These are phyloP conservation scores for Saccharomycodes ludwigii DNA, from an alignment of 805 yeast species.

Conservation along the genomic window DNA sequence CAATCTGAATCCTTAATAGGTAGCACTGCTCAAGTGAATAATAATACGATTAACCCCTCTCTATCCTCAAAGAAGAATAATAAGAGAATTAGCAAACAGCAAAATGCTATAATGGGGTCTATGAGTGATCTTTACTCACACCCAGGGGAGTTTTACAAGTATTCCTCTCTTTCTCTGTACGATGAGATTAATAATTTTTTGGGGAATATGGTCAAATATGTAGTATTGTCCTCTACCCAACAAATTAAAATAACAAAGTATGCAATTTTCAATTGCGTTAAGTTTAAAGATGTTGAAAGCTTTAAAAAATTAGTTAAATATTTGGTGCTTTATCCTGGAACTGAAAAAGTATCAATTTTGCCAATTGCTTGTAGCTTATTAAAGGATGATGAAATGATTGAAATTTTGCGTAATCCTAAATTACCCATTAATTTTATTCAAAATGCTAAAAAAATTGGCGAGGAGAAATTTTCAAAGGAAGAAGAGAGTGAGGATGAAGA, in stretches of 20 bases:
- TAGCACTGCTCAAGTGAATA: constrained; percentile 10
- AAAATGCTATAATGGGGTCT: constrained; percentile 33
- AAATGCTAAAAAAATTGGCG: constrained; percentile 4
- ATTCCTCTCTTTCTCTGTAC: constrained; percentile 28
- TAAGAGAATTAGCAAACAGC: constrained; percentile 21
- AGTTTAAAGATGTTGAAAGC: constrained; percentile 15
- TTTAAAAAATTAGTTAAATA: constrained; percentile 22
- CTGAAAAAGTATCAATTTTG: constrained; percentile 46
- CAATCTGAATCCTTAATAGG: constrained; percentile 23
- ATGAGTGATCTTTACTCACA: constrained; percentile 60
- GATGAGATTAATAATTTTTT: constrained; percentile 31
- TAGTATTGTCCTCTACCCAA: constrained; percentile 47
- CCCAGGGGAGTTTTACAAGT: constrained; percentile 38
- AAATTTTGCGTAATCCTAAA: constrained; percentile 62
- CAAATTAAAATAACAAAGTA: constrained; percentile 45
- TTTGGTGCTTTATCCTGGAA: constrained; percentile 51
- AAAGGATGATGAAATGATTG: constrained; percentile 34
- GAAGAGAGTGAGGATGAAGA: constrained; percentile 10
- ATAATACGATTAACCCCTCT: constrained; percentile 5
- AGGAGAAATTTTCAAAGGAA: constrained; percentile 16
- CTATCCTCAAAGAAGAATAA: constrained; percentile 3
- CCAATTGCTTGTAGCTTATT: constrained; percentile 55
- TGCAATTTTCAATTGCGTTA: constrained; percentile 27
- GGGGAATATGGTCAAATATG: constrained; percentile 32
- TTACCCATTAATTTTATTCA: constrained; percentile 39